A percentile compares a stretch with the other conserved stretches of the same genome.
These are phyloP conservation scores for Ophiosphaerella korrae DNA, from an alignment of 2,329 filamentous ascomycete species.

Conservation along the genomic window DNA sequence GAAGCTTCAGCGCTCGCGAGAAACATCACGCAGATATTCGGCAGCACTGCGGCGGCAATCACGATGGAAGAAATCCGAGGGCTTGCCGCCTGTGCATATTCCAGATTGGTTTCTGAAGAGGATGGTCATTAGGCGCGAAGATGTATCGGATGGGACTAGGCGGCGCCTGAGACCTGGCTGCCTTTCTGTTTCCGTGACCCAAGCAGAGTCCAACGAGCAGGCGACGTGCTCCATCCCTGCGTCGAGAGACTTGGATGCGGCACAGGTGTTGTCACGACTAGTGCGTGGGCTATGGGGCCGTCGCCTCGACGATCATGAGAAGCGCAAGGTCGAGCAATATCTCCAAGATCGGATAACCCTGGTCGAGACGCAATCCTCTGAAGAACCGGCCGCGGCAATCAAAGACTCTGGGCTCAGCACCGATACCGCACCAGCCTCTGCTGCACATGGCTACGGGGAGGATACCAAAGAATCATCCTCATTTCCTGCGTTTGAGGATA, in stretches of 20 bases:
- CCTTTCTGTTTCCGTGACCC: constrained; percentile 29
- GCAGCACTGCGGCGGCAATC: constrained; percentile 43
- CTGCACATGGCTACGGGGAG: background rate
- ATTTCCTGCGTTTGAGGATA: background rate
- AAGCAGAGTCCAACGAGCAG: constrained; percentile 31
- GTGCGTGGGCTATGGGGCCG: constrained; percentile 30
- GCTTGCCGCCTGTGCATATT: constrained; percentile 53
- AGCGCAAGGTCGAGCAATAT: constrained; percentile 27
- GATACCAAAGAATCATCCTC: background rate
- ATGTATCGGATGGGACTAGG: constrained; percentile 18
- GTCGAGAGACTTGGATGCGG: constrained; percentile 21
- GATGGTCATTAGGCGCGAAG: constrained; percentile 54
- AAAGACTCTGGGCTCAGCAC: constrained; percentile 3
- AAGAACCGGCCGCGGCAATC: constrained; percentile 1
- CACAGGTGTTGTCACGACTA: constrained; percentile 29
- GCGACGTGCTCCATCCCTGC: constrained; percentile 28
- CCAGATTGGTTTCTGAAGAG: constrained; percentile 62
- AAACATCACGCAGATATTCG: constrained; percentile 40
- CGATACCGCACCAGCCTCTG: background rate
- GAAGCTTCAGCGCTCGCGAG: constrained; percentile 43
- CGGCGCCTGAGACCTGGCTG: constrained; percentile 14
- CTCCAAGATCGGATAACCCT: constrained; percentile 17
- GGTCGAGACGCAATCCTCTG: constrained; percentile 3
- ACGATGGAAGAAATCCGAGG: constrained; percentile 38
- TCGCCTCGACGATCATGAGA: constrained; percentile 29